A percentile compares a stretch with the other conserved stretches of the same genome.
Evolutionary conservation across 208 protist genomes (phyloP).

Genomic region (Vickermania spadyakhi): DNA sequence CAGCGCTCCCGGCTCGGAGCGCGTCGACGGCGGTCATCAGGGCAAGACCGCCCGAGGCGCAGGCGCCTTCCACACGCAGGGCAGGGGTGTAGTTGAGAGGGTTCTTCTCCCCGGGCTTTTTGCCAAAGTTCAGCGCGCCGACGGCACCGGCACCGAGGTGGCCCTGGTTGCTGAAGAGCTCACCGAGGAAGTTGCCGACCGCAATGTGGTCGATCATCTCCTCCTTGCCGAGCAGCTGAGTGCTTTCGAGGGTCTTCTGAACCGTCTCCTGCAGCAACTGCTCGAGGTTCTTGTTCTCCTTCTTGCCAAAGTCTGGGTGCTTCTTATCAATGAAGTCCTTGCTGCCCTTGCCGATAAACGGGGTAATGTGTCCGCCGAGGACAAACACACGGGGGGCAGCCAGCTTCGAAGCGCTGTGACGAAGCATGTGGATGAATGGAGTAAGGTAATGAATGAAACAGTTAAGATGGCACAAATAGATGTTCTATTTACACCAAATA

Average conservation of each 20-base stretch:
- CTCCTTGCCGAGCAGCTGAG: constrained; percentile 33
- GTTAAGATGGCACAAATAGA: neutral
- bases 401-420: neutral
- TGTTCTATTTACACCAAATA: neutral
- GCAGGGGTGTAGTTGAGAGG: constrained; percentile 63
- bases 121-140: constrained; percentile 26
- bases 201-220: constrained; percentile 56
- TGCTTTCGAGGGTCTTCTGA: constrained; percentile 40
- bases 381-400: constrained; percentile 59
- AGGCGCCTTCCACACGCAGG: constrained; percentile 84
- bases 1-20: constrained; percentile 46
- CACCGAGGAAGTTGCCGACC: constrained; percentile 83
- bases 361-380: constrained; percentile 75
- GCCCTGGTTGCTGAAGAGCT: constrained; percentile 85
- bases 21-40: constrained; percentile 45
- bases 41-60: constrained; percentile 82
- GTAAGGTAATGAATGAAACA: neutral
- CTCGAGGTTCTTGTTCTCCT: constrained; percentile 78
- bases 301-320: constrained; percentile 85
- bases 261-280: constrained; percentile 54
- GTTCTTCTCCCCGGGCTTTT: constrained; percentile 17
- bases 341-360: constrained; percentile 87
- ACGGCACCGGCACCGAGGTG: constrained; percentile 76
- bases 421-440: neutral
- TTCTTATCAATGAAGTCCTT: constrained; percentile 89